Evolutionary conservation across 768 basidiomycete species (phyloP), one percentile per base, ranked within the genome.

Genomic region (Gymnopilus junonius): DNA sequence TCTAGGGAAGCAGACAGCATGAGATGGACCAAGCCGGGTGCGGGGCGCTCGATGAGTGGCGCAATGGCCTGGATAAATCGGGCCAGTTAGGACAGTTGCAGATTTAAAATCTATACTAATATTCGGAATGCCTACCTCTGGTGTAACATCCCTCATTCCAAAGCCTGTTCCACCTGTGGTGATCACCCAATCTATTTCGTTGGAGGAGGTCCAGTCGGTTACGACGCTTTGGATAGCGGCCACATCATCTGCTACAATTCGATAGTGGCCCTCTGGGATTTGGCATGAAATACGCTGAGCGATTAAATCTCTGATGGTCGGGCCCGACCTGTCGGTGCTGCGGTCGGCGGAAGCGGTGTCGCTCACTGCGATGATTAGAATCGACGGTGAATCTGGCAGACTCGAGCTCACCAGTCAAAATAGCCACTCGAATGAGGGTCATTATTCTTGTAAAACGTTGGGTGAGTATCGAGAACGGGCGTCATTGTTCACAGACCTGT

Each of bases 91-190:
- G 56, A 14, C n/a, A 61, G n/a, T n/a, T n/a, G n/a, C n/a, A n/a
- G n/a, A 15, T 29, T 20, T 29, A 23, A 6, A 7, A 27, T 67
- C 14, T 20, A 42, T 51, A 32, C 21, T 10, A 51, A 50, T 42
- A 32, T 27, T 21, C 12, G 57, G 29, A 51, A 29, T 5, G 12
- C 68, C 54, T 48, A 92, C 94, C 83, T 97, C 93, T 39, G 94
- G 94, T 4, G 94, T 97, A 45, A 81, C 77, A 75, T 97, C 94
- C 66, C 91, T 79, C 31, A 84, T 79, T 1, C 93, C 91, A 69
- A 95, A 94, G 7, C 94, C 94, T 0, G 94, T 97, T 4, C 94
- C 94, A 17, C 94, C 94, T 0, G 91, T 92, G 6, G 92, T 92
- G 65, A 97, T 79, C 61, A 95, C 83, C 83, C 87, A 88, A 71